Percentiles rank a stretch among this genome's conserved stretches.
Evolutionary conservation across 805 yeast species (phyloP).

Genomic region (Saccharomycopsis capsularis): DNA sequence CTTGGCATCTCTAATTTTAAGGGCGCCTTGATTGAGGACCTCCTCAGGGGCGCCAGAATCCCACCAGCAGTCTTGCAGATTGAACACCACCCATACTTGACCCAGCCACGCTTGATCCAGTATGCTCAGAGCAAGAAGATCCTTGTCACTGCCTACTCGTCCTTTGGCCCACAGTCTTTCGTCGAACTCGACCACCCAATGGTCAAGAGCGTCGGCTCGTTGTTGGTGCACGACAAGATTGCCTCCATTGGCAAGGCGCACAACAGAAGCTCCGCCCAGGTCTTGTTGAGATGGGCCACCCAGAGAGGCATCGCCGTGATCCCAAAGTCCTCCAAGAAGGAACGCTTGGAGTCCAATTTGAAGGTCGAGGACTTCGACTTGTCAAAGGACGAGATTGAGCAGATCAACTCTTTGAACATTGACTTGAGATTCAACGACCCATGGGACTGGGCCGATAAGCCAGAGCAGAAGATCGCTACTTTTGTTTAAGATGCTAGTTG

Average conservation of each 20-base stretch:
- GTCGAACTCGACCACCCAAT: conserved; percentile 39
- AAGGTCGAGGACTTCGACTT: conserved; percentile 42
- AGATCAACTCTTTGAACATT: conserved; percentile 55
- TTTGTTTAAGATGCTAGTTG: too few species aligned
- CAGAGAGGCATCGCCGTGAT: conserved; percentile 45
- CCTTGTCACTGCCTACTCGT: conserved; percentile 40
- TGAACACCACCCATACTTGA: conserved; percentile 52
- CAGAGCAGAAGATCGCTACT: conserved; percentile 14
- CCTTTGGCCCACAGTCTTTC: conserved; percentile 46
- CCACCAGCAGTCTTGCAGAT: conserved; percentile 46
- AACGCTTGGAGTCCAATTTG: conserved; percentile 38
- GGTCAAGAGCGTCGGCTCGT: conserved; percentile 40
- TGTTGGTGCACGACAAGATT: conserved; percentile 44
- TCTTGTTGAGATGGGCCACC: conserved; percentile 62
- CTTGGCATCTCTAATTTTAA: conserved; percentile 48
- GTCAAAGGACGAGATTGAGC: conserved; percentile 42
- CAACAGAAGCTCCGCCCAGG: conserved; percentile 49
- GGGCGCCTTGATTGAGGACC: conserved; percentile 40
- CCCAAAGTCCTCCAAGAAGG: conserved; percentile 42
- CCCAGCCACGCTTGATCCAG: conserved; percentile 37
- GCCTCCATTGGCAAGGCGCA: conserved; percentile 43
- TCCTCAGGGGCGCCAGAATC: conserved; percentile 38
- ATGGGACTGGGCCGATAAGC: conserved; percentile 29
- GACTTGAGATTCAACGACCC: conserved; percentile 84
- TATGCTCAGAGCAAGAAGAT: conserved; percentile 35